Evolutionary conservation across 805 yeast species (phyloP), one percentile per base, ranked within the genome.

Genomic region (Wickerhamomyces rabaulensis): DNA sequence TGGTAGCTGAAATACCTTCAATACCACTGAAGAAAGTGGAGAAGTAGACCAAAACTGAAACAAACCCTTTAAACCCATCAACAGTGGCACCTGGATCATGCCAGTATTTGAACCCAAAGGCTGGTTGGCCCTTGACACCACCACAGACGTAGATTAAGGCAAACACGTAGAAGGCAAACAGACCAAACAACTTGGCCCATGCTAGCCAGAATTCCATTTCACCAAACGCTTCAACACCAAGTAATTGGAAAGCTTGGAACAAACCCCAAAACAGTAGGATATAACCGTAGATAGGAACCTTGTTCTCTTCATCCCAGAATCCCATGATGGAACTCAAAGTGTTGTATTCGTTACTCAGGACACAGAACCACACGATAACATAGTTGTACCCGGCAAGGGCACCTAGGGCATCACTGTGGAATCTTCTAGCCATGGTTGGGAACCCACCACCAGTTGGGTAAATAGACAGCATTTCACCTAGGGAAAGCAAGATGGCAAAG

Each of bases 1-100:
- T 84, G 7, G 87, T 74, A 31, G 84, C 73, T 60, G 89, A 89
- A 31, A 83, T 81, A 60, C 83, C 74, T 64, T 85, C 94, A 48
- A 84, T 80, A 61, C 91, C 91, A 66, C 83, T 88, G 63, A 76
- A 84, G 37, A 90, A 84, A 66, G 85, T 84, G 20, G 86, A 83
- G 23, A 90, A 86, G 48, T 78, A 78, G 49, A 84, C 76, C 56
- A 84, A 72, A 3, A 88, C 82, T 33, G 73, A 71, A 0, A 79
- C 84, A 42, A 81, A 68, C 31, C 80, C 76, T 52, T 74, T 75
- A 60, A 78, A 76, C 0, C 81, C 82, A 52, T 66, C 55, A 12
- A 65, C 65, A 43, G 75, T 65, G 1, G 56, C 52, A 20, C 60
- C 59, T 6, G 71, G 71, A 38, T 55, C 55, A 19, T 63, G 54